Conservation (phyloP, 73 alveolate species). For the Blepharisma stoltei region DNA sequence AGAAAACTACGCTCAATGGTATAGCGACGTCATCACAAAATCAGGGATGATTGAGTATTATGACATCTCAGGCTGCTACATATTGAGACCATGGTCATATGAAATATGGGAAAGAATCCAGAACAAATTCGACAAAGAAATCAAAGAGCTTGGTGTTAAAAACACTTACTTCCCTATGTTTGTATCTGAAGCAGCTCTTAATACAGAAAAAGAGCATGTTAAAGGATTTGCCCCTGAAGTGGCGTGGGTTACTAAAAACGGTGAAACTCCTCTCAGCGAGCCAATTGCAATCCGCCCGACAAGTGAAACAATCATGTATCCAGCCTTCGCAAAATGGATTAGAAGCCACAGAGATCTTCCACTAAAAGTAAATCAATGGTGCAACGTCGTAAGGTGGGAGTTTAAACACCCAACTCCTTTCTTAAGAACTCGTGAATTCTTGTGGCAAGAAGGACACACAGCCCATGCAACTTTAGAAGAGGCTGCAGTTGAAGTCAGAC, state of each 20-base stretch:
- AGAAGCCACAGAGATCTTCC: constrained; percentile 99
- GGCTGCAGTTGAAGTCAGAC: constrained; percentile 84
- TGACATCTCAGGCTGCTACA: constrained; percentile 98
- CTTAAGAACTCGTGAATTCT: constrained; percentile 99
- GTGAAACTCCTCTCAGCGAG: constrained; percentile 87
- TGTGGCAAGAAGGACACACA: constrained; percentile 99
- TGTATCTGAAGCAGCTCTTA: constrained; percentile 91
- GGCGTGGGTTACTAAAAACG: constrained; percentile 99
- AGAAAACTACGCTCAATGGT: constrained; percentile 93
- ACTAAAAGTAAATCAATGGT: constrained; percentile 96
- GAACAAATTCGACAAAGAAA: constrained; percentile 74
- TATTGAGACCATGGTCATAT: constrained; percentile 98
- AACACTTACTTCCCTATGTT: constrained; percentile 99
- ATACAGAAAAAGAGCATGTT: constrained; percentile 95
- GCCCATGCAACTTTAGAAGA: constrained; percentile 98
- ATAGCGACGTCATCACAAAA: constrained; percentile 92
- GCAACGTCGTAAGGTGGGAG: constrained; percentile 99
- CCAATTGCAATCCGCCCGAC: constrained; percentile 99
- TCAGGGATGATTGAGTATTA: constrained; percentile 99
- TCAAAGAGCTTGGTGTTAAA: constrained; percentile 87
- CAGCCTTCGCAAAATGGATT: constrained; percentile 98
- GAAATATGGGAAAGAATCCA: constrained; percentile 96
- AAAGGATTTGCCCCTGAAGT: constrained; percentile 99
- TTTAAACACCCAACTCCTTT: constrained; percentile 99
- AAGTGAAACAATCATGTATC: constrained; percentile 99